Conservation (phyloP, 257 asterid genomes). For the Jasminum sambac region DNA sequence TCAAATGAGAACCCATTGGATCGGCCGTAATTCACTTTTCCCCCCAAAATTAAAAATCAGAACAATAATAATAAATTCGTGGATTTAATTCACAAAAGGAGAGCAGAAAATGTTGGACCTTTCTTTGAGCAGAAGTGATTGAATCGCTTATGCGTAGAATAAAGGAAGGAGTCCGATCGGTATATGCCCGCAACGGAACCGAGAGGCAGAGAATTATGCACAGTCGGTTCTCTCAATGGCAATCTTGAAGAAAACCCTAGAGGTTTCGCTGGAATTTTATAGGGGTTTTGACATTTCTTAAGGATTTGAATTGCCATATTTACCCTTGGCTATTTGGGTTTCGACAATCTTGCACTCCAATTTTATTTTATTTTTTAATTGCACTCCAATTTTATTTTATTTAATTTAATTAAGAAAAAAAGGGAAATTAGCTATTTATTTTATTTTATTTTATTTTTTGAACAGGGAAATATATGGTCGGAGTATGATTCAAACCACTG, state of each 20-base stretch:
- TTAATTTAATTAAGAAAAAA: too few relatives aligned
- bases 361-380: too few relatives aligned
- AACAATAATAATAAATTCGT: not conserved
- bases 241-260: constrained; percentile 34
- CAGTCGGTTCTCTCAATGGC: constrained; percentile 65
- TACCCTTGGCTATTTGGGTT: not conserved
- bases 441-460: too few relatives aligned
- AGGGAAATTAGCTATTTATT: too few relatives aligned
- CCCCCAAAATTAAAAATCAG: too few relatives aligned
- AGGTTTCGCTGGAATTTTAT: constrained; percentile 8
- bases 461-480: too few relatives aligned
- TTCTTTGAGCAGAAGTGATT: constrained; percentile 23
- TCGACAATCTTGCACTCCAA: too few relatives aligned
- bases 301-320: not conserved
- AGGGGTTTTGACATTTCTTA: not conserved
- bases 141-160: constrained; percentile 3
- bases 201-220: constrained; percentile 42
- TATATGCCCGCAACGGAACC: constrained; percentile 87
- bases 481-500: too few relatives aligned
- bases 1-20: constrained; percentile 65
- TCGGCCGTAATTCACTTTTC: constrained; percentile 39
- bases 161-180: constrained; percentile 31
- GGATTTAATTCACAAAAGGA: not conserved
- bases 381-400: too few relatives aligned
- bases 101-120: constrained; percentile 31